These are phyloP conservation scores for Citeromyces hawaiiensis DNA, from an alignment of 1,139 yeast genomes.

Conservation along the genomic window DNA sequence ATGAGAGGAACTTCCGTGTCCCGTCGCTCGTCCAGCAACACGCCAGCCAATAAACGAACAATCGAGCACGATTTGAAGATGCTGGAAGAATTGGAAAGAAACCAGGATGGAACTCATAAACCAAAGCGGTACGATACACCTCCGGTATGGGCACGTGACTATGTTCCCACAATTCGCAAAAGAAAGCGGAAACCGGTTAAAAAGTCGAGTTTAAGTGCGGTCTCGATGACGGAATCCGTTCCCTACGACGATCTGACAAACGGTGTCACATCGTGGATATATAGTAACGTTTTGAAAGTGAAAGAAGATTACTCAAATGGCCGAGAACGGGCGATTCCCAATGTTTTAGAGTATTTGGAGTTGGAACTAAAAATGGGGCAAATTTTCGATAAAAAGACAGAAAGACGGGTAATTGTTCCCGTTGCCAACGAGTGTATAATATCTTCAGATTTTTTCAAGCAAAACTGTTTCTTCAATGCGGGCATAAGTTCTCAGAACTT, in stretches of 20 bases:
- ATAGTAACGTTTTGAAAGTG: constrained; percentile 60
- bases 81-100: constrained; percentile 12
- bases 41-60: constrained; percentile 5
- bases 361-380: constrained; percentile 76
- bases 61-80: constrained; percentile 14
- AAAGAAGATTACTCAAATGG: constrained; percentile 17
- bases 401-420: constrained; percentile 54
- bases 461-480: constrained; percentile 51
- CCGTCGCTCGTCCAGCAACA: constrained; percentile 14
- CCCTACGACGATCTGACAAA: constrained; percentile 80
- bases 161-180: constrained; percentile 27
- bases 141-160: constrained; percentile 78
- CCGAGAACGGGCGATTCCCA: constrained; percentile 4
- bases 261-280: constrained; percentile 80
- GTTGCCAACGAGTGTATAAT: constrained; percentile 66
- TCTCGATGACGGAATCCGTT: constrained; percentile 56
- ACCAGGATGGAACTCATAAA: constrained; percentile 19
- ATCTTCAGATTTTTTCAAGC: constrained; percentile 35
- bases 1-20: constrained; percentile 21
- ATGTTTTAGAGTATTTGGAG: constrained; percentile 32
- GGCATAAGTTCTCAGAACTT: constrained; percentile 61
- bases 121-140: constrained; percentile 55
- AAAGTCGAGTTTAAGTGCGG: constrained; percentile 17
- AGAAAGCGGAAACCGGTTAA: background rate
- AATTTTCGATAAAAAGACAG: constrained; percentile 53